Evolutionary conservation across 352 stramenopile species (phyloP).

Genomic region (Globisporangium uncinulatum): DNA sequence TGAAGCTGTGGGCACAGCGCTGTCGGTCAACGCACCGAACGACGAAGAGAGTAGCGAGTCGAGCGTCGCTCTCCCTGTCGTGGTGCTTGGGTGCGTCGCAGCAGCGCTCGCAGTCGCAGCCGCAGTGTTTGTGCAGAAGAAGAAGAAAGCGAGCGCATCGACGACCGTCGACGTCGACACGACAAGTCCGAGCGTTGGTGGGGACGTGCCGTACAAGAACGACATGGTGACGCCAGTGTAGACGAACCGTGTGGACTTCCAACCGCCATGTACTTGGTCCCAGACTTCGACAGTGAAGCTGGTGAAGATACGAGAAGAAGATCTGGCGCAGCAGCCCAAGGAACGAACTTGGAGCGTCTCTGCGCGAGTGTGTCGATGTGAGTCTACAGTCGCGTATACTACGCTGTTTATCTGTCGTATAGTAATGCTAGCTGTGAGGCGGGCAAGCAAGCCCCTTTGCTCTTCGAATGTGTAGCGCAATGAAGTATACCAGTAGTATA

Average conservation of each 20-base stretch:
- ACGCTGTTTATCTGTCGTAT: neutral
- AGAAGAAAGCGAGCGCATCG: neutral
- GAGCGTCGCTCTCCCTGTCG: slow-evolving; percentile 7
- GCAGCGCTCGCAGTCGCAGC: slow-evolving; percentile 12
- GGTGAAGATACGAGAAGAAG: neutral
- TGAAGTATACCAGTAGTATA: too few species aligned
- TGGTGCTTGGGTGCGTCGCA: slow-evolving; percentile 9
- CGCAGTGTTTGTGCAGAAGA: slow-evolving; percentile 13
- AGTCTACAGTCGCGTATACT: neutral
- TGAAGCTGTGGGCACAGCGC: slow-evolving; percentile 2
- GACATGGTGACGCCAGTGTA: slow-evolving; percentile 18
- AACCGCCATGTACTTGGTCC: too few species aligned
- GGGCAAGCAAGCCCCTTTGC: too few species aligned
- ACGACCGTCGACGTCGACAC: neutral
- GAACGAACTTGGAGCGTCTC: neutral
- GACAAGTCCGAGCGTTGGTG: slow-evolving; percentile 1
- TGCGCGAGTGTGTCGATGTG: neutral
- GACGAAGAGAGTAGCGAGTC: neutral
- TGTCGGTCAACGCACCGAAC: neutral
- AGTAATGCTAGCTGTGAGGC: neutral
- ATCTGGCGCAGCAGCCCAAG: neutral
- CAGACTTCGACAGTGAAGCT: too few species aligned
- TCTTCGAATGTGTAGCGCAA: too few species aligned
- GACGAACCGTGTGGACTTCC: neutral
- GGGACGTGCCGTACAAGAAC: slow-evolving; percentile 17